Evolutionary conservation across 768 basidiomycete species (phyloP).

Genomic region (Dacryopinax spathularia): DNA sequence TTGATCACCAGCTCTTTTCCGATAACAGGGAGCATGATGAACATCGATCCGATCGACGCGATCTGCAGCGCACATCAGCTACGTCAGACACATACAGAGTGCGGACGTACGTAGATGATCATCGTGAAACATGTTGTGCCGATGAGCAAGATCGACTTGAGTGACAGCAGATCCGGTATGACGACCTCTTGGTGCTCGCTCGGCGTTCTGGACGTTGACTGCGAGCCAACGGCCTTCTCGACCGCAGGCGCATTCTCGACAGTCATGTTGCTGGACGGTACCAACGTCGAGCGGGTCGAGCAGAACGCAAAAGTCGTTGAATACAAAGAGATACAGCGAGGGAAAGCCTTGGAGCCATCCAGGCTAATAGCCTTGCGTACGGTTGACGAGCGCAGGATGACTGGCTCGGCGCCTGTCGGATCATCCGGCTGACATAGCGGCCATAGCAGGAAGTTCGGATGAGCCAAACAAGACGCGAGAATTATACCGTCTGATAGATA

Average conservation of each 20-base stretch:
- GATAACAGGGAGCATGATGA: conserved; percentile 17
- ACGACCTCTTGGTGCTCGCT: neutral
- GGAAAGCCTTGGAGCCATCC: too few species aligned
- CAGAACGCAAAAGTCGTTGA: neutral
- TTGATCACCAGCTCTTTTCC: conserved; percentile 21
- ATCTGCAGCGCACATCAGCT: neutral
- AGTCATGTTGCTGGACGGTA: too few species aligned
- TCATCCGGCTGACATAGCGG: neutral
- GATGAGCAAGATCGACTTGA: neutral
- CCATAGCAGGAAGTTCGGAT: neutral
- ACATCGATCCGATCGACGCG: neutral
- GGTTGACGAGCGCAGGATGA: neutral
- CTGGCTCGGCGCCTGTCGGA: neutral
- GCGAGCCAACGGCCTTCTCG: neutral
- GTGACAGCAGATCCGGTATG: neutral
- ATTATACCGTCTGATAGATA: neutral
- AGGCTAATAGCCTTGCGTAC: neutral
- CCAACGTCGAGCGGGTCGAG: neutral
- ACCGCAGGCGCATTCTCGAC: neutral
- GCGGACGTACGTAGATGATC: neutral
- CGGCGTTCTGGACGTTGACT: neutral
- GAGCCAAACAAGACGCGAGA: neutral
- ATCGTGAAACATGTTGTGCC: neutral
- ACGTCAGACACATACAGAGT: too few species aligned
- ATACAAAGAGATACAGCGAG: too few species aligned